Evolutionary conservation across 768 basidiomycete species (phyloP), one percentile per base, ranked within the genome.

Genomic region (Tricholoma matsutake): DNA sequence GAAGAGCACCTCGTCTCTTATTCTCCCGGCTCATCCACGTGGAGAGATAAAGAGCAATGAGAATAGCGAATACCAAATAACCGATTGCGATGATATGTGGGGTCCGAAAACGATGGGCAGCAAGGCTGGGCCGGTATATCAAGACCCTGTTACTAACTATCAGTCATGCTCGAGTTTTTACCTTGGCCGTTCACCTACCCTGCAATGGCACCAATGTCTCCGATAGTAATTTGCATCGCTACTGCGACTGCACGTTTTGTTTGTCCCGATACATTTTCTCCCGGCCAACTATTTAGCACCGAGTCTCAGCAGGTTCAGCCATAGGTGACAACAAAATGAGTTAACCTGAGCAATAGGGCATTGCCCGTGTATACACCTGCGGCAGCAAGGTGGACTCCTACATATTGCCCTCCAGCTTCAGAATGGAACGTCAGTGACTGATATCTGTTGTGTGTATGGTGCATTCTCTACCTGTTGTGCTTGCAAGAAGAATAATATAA

Each of bases 261-360:
- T 64, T 87, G 86, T 10, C 81, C 83, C 11, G 85, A 85, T n/a
- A 88, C 84, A 63, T 87, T 87, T 70, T 88, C 86, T 16, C 81
- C 78, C 0, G 85, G 84, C 83, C 86, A 87, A 57, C 81, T 79
- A 45, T 3, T 62, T 28, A 37, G 22, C 13, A 32, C n/a, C 8
- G 61, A 9, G 11, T 18, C 29, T 52, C 25, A 51, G 52, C 10
- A 2, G 11, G 25, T 34, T 22, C 22, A 58, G 13, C 9, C 8
- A 16, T 11, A 7, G 3, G 13, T 8, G 55, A 18, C 9, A 28
- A 31, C 11, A 51, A 6, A 51, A 7, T 7, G 7, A 20, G 20
- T 54, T 20, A n/a, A n/a, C 84, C 83, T 83, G 16, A 87, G 69
- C 35, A 87, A 73, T 9, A 86, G 70, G 1, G 85, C 79, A 64